phyloP scores from a whole-genome alignment of 2,329 filamentous ascomycete genomes.

The Hymenoscyphus fructigenus region DNA sequence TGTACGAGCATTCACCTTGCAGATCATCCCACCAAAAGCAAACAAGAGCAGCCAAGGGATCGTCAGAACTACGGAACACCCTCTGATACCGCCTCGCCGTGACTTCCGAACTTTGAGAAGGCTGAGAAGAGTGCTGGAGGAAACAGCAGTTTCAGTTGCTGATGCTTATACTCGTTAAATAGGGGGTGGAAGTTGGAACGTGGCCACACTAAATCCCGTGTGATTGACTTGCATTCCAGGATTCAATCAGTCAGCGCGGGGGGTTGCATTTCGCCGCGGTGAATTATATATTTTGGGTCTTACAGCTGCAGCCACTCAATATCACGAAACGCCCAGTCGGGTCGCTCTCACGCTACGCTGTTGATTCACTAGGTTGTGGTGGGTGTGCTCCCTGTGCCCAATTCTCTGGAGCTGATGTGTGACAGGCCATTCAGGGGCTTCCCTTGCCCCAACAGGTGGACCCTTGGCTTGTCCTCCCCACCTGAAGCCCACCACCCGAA shows the following conservation, averaged over 20 bases:
- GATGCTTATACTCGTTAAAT: not conserved
- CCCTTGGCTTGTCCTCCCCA: not conserved
- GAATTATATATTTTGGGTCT: not conserved
- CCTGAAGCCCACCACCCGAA: not conserved
- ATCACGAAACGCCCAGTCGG: not conserved
- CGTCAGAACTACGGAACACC: too few species aligned
- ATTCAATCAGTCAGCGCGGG: not conserved
- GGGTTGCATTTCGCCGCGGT: not conserved
- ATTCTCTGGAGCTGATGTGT: not conserved
- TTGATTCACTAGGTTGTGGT: too few species aligned
- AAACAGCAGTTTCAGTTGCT: too few species aligned
- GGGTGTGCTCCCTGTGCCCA: not conserved
- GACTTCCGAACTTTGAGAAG: too few species aligned
- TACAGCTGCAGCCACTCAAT: not conserved
- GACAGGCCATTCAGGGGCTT: not conserved
- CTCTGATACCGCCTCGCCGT: too few species aligned
- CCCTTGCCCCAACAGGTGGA: not conserved
- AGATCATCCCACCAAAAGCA: too few species aligned
- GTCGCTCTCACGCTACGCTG: not conserved
- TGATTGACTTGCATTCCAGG: not conserved
- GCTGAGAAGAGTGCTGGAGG: too few species aligned
- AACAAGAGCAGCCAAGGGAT: too few species aligned
- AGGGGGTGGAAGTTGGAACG: not conserved
- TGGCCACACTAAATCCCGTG: too few species aligned
- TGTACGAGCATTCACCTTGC: too few species aligned